These are phyloP conservation scores for Ceratocystis variospora DNA, from an alignment of 2,329 filamentous ascomycete species.

Conservation along the genomic window DNA sequence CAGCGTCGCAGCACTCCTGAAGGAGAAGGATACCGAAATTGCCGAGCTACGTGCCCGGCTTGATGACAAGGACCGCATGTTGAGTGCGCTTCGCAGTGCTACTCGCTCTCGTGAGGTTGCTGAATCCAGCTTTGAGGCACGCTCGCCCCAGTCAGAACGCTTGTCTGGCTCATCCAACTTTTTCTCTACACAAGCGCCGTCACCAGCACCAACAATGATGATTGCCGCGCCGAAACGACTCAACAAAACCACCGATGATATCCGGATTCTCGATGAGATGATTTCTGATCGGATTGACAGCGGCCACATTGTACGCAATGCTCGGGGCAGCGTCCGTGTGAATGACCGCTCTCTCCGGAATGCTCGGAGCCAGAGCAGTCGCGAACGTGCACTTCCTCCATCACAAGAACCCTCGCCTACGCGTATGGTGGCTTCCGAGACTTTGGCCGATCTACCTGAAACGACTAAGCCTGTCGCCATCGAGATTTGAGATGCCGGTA, in stretches of 20 bases:
- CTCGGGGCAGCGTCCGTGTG: conserved; percentile 49
- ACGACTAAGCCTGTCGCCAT: conserved; percentile 9
- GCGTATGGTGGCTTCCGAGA: not conserved
- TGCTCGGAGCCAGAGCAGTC: conserved; percentile 12
- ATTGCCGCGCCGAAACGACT: conserved; percentile 31
- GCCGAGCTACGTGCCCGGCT: conserved; percentile 75
- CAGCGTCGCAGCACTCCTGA: conserved; percentile 56
- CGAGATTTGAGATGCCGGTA: not conserved
- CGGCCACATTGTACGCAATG: conserved; percentile 54
- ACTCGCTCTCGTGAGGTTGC: conserved; percentile 75
- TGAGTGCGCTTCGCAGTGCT: conserved; percentile 70
- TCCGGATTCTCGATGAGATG: conserved; percentile 96
- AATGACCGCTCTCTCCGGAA: conserved; percentile 16
- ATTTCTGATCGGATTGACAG: conserved; percentile 75
- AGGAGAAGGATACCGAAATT: conserved; percentile 87
- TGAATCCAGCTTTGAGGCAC: conserved; percentile 30
- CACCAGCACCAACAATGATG: conserved; percentile 22
- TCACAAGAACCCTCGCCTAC: conserved; percentile 15
- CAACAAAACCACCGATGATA: conserved; percentile 68
- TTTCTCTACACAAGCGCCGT: conserved; percentile 22
- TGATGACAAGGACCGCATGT: conserved; percentile 92
- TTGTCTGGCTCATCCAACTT: conserved; percentile 26
- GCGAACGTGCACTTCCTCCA: conserved; percentile 13
- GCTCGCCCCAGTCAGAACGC: conserved; percentile 23
- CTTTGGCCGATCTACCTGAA: not conserved